A percentile compares a stretch with the other conserved stretches of the same genome.
These are phyloP conservation scores for Blastobotrys malaysiensis DNA, from an alignment of 1,139 yeast species.

Conservation along the genomic window DNA sequence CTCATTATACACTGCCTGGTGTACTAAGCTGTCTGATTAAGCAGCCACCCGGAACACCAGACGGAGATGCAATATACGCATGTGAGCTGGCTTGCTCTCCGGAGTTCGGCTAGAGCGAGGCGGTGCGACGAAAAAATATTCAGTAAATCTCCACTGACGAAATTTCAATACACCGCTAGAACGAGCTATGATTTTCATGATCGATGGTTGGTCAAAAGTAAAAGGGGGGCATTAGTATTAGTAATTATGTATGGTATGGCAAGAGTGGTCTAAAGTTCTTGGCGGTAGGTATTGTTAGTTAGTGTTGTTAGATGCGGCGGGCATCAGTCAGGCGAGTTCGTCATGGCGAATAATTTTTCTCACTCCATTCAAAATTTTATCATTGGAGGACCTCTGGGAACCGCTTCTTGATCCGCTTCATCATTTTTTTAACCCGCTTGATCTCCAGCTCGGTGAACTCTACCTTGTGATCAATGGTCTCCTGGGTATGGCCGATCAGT, in stretches of 20 bases:
- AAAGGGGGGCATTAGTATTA: not conserved
- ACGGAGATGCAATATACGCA: not conserved
- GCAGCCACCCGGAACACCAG: not conserved
- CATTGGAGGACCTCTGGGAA: not conserved
- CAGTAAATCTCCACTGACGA: not conserved
- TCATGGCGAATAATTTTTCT: too few relatives aligned
- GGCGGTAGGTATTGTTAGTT: not conserved
- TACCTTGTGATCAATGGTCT: slow-evolving; percentile 35
- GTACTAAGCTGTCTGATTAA: not conserved
- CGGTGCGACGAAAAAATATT: not conserved
- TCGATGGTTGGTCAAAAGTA: not conserved
- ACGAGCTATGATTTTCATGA: not conserved
- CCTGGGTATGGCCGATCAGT: slow-evolving; percentile 14
- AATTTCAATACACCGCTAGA: not conserved
- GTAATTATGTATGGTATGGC: not conserved
- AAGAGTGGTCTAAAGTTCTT: not conserved
- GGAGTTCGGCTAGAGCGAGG: not conserved
- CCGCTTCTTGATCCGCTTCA: slow-evolving; percentile 4
- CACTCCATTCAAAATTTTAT: too few relatives aligned
- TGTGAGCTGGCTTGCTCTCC: not conserved
- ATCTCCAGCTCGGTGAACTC: slow-evolving; percentile 45
- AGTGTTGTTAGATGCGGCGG: not conserved
- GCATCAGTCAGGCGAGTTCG: too few relatives aligned
- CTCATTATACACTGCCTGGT: not conserved
- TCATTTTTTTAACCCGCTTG: slow-evolving; percentile 25